Percentiles rank a stretch among this genome's conserved stretches.
phyloP scores from a whole-genome alignment of 2,329 filamentous ascomycete species.

The Ascochyta pisi region DNA sequence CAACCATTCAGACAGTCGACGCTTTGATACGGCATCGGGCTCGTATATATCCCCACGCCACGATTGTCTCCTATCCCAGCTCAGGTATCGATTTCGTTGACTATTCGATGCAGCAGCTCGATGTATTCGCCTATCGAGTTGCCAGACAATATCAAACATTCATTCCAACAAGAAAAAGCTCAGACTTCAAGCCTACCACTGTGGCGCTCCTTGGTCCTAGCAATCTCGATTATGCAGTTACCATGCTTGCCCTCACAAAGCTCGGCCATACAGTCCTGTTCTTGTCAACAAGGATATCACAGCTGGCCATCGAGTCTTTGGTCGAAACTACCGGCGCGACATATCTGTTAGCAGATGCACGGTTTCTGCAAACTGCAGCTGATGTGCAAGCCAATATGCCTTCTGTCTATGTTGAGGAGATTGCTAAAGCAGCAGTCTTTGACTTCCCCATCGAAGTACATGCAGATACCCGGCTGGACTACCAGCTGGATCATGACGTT shows the following conservation, averaged over 20 bases:
- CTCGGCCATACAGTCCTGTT: slow-evolving; percentile 64
- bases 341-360: slow-evolving; percentile 31
- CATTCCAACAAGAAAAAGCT: slow-evolving; percentile 26
- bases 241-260: slow-evolving; percentile 61
- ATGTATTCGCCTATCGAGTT: slow-evolving; percentile 47
- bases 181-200: slow-evolving; percentile 25
- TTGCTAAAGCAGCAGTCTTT: slow-evolving; percentile 21
- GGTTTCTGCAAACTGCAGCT: slow-evolving; percentile 45
- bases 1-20: slow-evolving; percentile 45
- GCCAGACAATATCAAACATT: slow-evolving; percentile 31
- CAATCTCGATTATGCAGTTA: slow-evolving; percentile 63
- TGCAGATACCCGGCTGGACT: slow-evolving; percentile 34
- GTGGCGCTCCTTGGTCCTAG: slow-evolving; percentile 62
- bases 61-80: slow-evolving; percentile 55
- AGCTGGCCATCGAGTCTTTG: slow-evolving; percentile 58
- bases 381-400: slow-evolving; percentile 19
- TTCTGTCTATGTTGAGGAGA: slow-evolving; percentile 19
- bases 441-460: slow-evolving; percentile 35
- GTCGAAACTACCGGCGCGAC: slow-evolving; percentile 33
- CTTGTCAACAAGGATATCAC: slow-evolving; percentile 61
- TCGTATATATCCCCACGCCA: slow-evolving; percentile 41
- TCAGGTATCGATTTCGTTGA: slow-evolving; percentile 55
- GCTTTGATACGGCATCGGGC: slow-evolving; percentile 51
- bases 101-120: slow-evolving; percentile 57
- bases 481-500: slow-evolving; percentile 27